A percentile compares a stretch with the other conserved stretches of the same genome.
These are phyloP conservation scores for Picea abies DNA, from an alignment of 83 land plant genomes.

Conservation along the genomic window DNA sequence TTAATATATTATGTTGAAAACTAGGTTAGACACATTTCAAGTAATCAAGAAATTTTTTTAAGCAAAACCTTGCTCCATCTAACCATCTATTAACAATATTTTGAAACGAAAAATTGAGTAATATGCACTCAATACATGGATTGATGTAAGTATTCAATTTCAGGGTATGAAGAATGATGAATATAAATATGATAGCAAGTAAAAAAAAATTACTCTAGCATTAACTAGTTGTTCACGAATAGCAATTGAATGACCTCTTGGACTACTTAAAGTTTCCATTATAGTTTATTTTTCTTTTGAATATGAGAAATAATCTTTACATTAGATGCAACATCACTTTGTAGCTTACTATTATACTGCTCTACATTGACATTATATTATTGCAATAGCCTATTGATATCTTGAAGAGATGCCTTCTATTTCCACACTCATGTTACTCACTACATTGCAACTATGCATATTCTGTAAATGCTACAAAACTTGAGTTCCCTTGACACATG, in stretches of 20 bases:
- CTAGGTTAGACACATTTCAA: background rate
- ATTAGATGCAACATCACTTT: conserved; percentile 20
- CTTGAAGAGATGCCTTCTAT: conserved; percentile 26
- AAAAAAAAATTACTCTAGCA: conserved; percentile 30
- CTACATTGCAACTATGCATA: background rate
- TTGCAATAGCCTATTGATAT: conserved; percentile 31
- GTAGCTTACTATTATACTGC: conserved; percentile 31
- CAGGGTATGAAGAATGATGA: background rate
- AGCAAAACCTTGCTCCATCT: background rate
- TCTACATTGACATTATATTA: conserved; percentile 29
- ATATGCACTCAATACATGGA: background rate
- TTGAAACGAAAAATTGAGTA: background rate
- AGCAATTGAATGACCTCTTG: conserved; percentile 37
- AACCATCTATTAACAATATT: background rate
- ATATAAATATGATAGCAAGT: background rate
- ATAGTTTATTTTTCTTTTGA: conserved; percentile 57
- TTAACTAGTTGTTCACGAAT: conserved; percentile 49
- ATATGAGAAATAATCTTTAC: conserved; percentile 22
- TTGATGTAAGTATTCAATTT: no score
- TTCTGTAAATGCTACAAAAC: background rate
- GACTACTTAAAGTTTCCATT: conserved; percentile 53
- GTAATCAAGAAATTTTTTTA: background rate
- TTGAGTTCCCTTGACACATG: background rate
- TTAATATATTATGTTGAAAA: background rate
- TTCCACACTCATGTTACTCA: background rate